These are phyloP conservation scores for Lipomyces starkeyi DNA, from an alignment of 805 yeast genomes.

Conservation along the genomic window DNA sequence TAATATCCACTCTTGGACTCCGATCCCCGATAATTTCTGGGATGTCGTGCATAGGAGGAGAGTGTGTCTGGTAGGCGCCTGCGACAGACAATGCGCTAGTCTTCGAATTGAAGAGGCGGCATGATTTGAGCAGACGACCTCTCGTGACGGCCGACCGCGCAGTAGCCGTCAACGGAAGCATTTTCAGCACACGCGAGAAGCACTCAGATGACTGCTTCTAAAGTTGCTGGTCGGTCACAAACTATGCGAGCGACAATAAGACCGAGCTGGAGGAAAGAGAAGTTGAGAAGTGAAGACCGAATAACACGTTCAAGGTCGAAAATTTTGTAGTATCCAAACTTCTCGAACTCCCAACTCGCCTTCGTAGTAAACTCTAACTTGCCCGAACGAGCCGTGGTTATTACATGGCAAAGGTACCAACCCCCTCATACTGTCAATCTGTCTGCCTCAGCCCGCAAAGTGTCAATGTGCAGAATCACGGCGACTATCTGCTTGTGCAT, in stretches of 20 bases:
- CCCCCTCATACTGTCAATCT: not conserved
- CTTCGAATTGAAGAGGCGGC: not conserved
- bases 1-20: not conserved
- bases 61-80: slow-evolving; percentile 1
- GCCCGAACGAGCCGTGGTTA: too few relatives aligned
- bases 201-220: not conserved
- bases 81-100: not conserved
- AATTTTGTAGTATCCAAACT: not conserved
- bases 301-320: not conserved
- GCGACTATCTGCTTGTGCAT: not conserved
- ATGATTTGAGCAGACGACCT: not conserved
- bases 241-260: not conserved
- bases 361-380: not conserved
- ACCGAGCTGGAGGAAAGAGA: not conserved
- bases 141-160: not conserved
- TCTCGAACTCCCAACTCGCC: not conserved
- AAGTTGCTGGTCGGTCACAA: not conserved
- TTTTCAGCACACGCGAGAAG: not conserved
- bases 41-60: not conserved
- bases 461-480: too few relatives aligned
- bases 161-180: slow-evolving; percentile 2
- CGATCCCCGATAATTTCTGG: slow-evolving; percentile 5
- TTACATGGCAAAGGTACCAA: not conserved
- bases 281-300: not conserved
- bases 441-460: too few relatives aligned